Percentiles rank a stretch among this genome's conserved stretches.
These are phyloP conservation scores for Claviceps monticola DNA, from an alignment of 2,329 filamentous ascomycete species.

Conservation along the genomic window DNA sequence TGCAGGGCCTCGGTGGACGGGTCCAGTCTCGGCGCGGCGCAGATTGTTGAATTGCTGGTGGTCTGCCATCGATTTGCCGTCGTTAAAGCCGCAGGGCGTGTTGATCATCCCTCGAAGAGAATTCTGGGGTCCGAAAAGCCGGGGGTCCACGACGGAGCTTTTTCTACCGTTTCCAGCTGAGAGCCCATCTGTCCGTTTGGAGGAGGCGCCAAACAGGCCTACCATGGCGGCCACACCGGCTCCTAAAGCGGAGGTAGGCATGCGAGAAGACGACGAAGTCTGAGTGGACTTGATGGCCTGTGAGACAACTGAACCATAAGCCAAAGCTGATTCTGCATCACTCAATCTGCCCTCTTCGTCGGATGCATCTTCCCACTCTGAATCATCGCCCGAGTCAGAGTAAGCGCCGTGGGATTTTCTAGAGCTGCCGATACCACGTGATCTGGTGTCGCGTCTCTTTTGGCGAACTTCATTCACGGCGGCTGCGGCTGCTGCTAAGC, in stretches of 20 bases:
- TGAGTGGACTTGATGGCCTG: slow-evolving; percentile 10
- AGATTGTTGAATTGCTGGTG: slow-evolving; percentile 9
- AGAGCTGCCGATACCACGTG: slow-evolving; percentile 26
- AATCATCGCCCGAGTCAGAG: slow-evolving; percentile 26
- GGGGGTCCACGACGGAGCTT: slow-evolving; percentile 41
- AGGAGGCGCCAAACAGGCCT: background rate
- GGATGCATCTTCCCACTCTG: slow-evolving; percentile 44
- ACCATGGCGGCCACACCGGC: slow-evolving; percentile 7
- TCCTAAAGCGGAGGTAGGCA: slow-evolving; percentile 17
- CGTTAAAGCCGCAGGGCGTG: slow-evolving; percentile 37
- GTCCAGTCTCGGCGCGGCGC: slow-evolving; percentile 12
- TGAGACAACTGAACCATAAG: slow-evolving; percentile 19
- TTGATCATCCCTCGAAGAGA: slow-evolving; percentile 41
- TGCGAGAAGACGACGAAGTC: background rate
- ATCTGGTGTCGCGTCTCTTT: slow-evolving; percentile 19
- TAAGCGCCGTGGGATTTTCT: slow-evolving; percentile 22
- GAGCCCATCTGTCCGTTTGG: slow-evolving; percentile 3
- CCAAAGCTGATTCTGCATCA: slow-evolving; percentile 27
- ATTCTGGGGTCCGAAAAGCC: slow-evolving; percentile 45
- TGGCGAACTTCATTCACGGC: slow-evolving; percentile 28
- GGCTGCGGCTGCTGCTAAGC: slow-evolving; percentile 24
- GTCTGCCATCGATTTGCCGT: slow-evolving; percentile 20
- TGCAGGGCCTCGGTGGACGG: slow-evolving; percentile 23
- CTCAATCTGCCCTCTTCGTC: slow-evolving; percentile 26
- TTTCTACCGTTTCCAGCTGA: slow-evolving; percentile 19